Base-by-base conservation (phyloP, 192 early-diverging fungal genomes). In the Polychytrium aggregatum region DNA sequence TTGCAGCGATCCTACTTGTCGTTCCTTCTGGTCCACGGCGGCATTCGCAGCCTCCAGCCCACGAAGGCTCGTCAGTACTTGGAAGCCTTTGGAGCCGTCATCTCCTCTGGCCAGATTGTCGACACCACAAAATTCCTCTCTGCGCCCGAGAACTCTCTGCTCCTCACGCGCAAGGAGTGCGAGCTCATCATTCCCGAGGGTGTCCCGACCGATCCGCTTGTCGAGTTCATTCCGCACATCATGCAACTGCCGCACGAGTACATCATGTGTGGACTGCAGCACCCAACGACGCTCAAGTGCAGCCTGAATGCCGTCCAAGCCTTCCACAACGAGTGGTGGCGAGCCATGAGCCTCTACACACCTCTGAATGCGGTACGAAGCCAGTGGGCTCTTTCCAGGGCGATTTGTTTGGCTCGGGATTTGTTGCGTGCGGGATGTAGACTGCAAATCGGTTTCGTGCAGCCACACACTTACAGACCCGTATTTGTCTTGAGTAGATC, bases 261-360 rank as follows among this genome's bases (percentile, higher is more conserved):
- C 37, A 40, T 67, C 21, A 62, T 67, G 59, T 67, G 65, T 43
- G 43, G 41, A 13, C 22, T 63, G 5, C 65, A 67, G 48, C 65
- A 67, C 40, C 56, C 60, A 24, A 18, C 35, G 8, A 48, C 46
- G 26, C 35, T 42, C 8, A 40, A 35, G 36, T 67, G 65, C 29
- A 44, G 52, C 16, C 29, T 24, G 5, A 60, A 56, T 29, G 48
- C 40, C 5, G 21, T 55, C 5, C 22, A 41, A 14, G 54, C 49
- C 16, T 67, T 67, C 31, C 22, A 41, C 13, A 35, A 45, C 10
- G 65, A 67, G 29, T 63, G 50, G 53, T 13, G 10, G 27, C 38
- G 65, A 10, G 60, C 65, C 2, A 18, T 67, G 28, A n/a, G 52
- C 8, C 13, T 67, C 26, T 67, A 67, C 41, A 41, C 52, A 14